Evolutionary conservation across 768 basidiomycete species (phyloP).

Genomic region (Hypsizygus marmoreus): DNA sequence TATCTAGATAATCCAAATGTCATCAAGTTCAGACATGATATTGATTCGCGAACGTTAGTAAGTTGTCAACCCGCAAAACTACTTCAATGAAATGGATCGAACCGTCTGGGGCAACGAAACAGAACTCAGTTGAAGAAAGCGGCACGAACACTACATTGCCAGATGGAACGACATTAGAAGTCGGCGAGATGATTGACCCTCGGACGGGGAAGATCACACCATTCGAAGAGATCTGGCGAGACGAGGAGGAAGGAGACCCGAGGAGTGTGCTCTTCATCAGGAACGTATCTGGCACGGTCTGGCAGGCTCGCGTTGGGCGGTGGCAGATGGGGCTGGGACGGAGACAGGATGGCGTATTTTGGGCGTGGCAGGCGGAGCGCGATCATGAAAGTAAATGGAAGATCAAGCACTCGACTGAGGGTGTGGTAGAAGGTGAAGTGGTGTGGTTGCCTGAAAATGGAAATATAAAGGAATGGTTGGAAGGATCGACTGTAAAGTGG

Average conservation of each 20-base stretch:
- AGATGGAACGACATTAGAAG: constrained; percentile 31
- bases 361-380: constrained; percentile 22
- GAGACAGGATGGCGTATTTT: constrained; percentile 10
- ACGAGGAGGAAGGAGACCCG: constrained; percentile 21
- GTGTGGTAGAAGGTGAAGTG: not conserved
- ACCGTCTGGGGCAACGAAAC: constrained; percentile 14
- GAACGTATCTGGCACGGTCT: constrained; percentile 14
- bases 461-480: constrained; percentile 11
- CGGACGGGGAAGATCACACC: constrained; percentile 25
- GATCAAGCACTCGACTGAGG: constrained; percentile 5
- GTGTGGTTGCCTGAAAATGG: constrained; percentile 12
- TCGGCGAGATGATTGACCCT: constrained; percentile 36
- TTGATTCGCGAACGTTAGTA: constrained; percentile 35
- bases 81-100: not conserved
- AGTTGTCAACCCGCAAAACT: not conserved
- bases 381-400: constrained; percentile 8
- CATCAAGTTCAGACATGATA: constrained; percentile 30
- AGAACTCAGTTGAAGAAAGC: constrained; percentile 20
- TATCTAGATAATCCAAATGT: constrained; percentile 16
- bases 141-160: constrained; percentile 27
- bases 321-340: constrained; percentile 19
- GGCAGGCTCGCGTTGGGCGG: constrained; percentile 19
- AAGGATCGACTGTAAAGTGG: constrained; percentile 13
- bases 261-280: constrained; percentile 14
- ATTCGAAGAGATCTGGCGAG: constrained; percentile 36